Percentiles rank a stretch among this genome's conserved stretches.
Evolutionary conservation across 1,284 basidiomycete genomes (phyloP).

Genomic region (Ustilago cynodontis): DNA sequence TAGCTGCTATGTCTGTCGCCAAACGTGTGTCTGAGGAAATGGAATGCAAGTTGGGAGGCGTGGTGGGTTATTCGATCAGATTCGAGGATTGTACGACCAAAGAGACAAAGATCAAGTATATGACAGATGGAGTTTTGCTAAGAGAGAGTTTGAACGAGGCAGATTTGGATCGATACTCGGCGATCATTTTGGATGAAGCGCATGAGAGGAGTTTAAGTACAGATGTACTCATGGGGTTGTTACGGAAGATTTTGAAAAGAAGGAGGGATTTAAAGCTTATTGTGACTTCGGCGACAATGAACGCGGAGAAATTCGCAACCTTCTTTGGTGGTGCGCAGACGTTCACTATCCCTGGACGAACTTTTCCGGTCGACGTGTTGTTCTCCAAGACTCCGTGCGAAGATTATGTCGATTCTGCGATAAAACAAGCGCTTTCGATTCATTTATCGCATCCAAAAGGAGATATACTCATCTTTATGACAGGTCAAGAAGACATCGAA

Average conservation of each 20-base stretch:
- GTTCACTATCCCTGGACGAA: conserved; percentile 97
- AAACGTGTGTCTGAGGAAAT: conserved; percentile 97
- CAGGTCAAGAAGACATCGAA: conserved; percentile 99
- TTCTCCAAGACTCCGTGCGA: conserved; percentile 97
- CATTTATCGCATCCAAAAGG: conserved; percentile 93
- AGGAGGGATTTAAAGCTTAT: conserved; percentile 93
- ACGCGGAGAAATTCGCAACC: conserved; percentile 91
- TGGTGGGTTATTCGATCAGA: conserved; percentile 95
- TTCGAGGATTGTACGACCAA: conserved; percentile 95
- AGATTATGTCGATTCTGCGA: conserved; percentile 97
- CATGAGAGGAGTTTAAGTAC: conserved; percentile 96
- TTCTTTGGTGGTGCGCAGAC: conserved; percentile 96
- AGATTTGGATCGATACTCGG: conserved; percentile 92
- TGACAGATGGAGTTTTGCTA: conserved; percentile 97
- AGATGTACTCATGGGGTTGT: conserved; percentile 94
- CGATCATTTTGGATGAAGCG: conserved; percentile 96
- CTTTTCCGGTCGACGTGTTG: conserved; percentile 96
- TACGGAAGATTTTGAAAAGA: conserved; percentile 90
- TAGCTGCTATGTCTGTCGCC: conserved; percentile 98
- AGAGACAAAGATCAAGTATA: conserved; percentile 91
- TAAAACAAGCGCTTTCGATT: conserved; percentile 97
- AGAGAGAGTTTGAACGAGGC: conserved; percentile 96
- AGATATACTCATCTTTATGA: conserved; percentile 99
- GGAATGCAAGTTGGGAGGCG: conserved; percentile 82
- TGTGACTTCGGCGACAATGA: conserved; percentile 99